Conservation (phyloP, 108 stramenopile species). For the Epithemia pelagica region DNA sequence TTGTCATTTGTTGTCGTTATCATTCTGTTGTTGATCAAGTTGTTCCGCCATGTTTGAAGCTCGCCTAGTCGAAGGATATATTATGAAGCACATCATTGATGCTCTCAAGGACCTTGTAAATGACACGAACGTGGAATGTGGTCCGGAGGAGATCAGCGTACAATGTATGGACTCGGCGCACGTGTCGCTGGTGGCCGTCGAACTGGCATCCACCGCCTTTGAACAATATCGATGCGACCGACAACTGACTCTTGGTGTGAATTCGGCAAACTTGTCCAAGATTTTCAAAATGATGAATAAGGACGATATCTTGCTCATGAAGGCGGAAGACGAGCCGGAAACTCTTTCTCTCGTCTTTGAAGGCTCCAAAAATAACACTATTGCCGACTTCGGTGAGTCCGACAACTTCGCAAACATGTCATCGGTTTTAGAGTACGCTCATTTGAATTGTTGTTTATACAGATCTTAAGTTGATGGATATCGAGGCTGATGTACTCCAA, state of each 20-base stretch:
- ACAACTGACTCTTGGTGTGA: conserved; percentile 88
- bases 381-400: conserved; percentile 97
- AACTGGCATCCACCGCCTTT: conserved; percentile 78
- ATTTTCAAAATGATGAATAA: conserved; percentile 97
- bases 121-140: conserved; percentile 92
- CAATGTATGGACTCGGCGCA: conserved; percentile 99
- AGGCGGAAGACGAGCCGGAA: conserved; percentile 93
- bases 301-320: conserved; percentile 92
- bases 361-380: conserved; percentile 58
- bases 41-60: conserved; percentile 92
- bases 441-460: background rate
- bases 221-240: conserved; percentile 96
- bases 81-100: conserved; percentile 96
- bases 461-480: conserved; percentile 99
- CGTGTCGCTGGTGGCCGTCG: conserved; percentile 90
- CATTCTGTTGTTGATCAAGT: background rate
- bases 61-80: conserved; percentile 81
- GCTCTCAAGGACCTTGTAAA: conserved; percentile 94
- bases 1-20: background rate
- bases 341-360: conserved; percentile 92
- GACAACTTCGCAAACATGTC: no score
- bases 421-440: background rate
- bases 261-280: conserved; percentile 92
- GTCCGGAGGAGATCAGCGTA: conserved; percentile 83
- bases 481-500: conserved; percentile 94